Percentiles rank a stretch among this genome's conserved stretches.
These are phyloP conservation scores for Fraxinus excelsior DNA, from an alignment of 257 asterid genomes.

Conservation along the genomic window DNA sequence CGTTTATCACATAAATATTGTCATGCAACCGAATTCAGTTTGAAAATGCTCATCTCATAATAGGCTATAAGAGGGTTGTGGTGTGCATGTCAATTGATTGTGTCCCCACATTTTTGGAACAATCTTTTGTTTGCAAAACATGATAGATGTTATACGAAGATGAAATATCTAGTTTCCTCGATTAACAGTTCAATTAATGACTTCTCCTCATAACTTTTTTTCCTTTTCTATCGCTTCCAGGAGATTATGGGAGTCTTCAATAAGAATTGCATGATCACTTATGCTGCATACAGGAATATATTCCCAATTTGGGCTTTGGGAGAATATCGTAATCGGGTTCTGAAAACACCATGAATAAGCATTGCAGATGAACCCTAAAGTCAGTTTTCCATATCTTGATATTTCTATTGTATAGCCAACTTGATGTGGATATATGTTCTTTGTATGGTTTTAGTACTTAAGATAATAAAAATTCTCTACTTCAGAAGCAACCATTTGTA, in stretches of 20 bases:
- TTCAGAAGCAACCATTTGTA: background rate
- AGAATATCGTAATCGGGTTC: slow-evolving; percentile 61
- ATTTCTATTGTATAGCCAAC: background rate
- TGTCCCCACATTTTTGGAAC: background rate
- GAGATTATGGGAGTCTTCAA: slow-evolving; percentile 94
- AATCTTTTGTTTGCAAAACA: background rate
- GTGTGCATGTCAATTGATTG: background rate
- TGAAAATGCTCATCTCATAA: background rate
- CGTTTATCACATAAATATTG: background rate
- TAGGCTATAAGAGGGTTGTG: background rate
- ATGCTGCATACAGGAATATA: slow-evolving; percentile 86
- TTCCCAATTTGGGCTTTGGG: slow-evolving; percentile 98
- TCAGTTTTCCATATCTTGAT: background rate
- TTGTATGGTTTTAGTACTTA: slow-evolving; percentile 6
- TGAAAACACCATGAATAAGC: slow-evolving; percentile 38
- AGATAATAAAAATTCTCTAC: background rate
- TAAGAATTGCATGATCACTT: slow-evolving; percentile 86
- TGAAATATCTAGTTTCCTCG: background rate
- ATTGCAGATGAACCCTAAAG: slow-evolving; percentile 16
- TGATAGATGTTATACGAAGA: background rate
- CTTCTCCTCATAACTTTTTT: background rate
- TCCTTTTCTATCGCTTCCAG: slow-evolving; percentile 33
- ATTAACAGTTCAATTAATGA: background rate
- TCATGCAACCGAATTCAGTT: background rate
- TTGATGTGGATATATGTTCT: background rate